A percentile compares a stretch with the other conserved stretches of the same genome.
These are phyloP conservation scores for Colletotrichum endophyticum DNA, from an alignment of 2,329 filamentous ascomycete species.

Conservation along the genomic window DNA sequence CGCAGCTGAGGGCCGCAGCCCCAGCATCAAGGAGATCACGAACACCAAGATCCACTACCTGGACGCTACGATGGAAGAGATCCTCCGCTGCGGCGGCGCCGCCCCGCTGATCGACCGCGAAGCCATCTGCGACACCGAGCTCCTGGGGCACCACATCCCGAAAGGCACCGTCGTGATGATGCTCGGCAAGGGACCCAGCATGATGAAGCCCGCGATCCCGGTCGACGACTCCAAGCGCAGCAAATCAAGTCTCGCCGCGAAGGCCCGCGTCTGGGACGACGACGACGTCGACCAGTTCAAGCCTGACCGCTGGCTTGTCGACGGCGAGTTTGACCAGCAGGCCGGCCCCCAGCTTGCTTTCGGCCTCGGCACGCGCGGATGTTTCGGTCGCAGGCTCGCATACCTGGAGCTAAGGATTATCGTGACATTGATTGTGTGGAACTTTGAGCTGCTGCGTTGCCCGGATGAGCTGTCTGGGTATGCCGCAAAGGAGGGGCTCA, in stretches of 20 bases:
- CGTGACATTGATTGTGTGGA: constrained; percentile 41
- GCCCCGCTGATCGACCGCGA: constrained; percentile 33
- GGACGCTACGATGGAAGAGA: constrained; percentile 42
- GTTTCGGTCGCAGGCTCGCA: constrained; percentile 42
- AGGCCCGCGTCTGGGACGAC: constrained; percentile 34
- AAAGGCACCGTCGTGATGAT: constrained; percentile 36
- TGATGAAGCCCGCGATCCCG: constrained; percentile 28
- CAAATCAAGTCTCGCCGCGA: constrained; percentile 23
- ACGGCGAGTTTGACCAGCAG: constrained; percentile 30
- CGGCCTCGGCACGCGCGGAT: constrained; percentile 38
- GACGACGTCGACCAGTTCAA: constrained; percentile 33
- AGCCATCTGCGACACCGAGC: constrained; percentile 33
- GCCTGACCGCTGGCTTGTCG: constrained; percentile 42
- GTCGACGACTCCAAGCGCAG: constrained; percentile 33
- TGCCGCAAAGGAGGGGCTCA: constrained; percentile 13
- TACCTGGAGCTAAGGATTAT: constrained; percentile 39
- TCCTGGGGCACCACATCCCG: constrained; percentile 37
- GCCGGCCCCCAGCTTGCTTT: constrained; percentile 42
- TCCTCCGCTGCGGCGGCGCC: constrained; percentile 34
- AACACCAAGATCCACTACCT: constrained; percentile 33
- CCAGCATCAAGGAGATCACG: constrained; percentile 33
- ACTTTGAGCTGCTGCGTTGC: constrained; percentile 38
- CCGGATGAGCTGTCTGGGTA: constrained; percentile 22
- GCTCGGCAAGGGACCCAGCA: constrained; percentile 29
- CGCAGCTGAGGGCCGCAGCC: constrained; percentile 24